These are phyloP conservation scores for Gnomoniopsis sp. DNA, from an alignment of 2,329 filamentous ascomycete species.

Conservation along the genomic window DNA sequence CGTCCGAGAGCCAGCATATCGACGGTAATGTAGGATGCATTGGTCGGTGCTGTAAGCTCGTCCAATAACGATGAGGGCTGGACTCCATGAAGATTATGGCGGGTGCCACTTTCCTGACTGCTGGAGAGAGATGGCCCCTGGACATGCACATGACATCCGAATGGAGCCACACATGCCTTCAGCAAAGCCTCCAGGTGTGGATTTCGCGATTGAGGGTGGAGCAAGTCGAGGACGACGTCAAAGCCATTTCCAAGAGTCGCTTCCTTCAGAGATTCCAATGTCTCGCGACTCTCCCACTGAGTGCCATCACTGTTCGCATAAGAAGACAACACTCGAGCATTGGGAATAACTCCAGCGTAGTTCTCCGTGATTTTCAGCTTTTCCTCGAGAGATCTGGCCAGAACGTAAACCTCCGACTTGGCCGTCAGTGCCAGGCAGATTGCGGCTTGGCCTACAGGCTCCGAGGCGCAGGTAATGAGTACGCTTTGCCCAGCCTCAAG, in stretches of 20 bases:
- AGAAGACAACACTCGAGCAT: not conserved
- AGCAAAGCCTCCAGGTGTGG: not conserved
- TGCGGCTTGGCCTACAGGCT: conserved; percentile 37
- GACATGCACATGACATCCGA: conserved; percentile 5
- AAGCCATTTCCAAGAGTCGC: not conserved
- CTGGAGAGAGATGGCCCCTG: not conserved
- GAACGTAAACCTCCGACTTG: conserved; percentile 40
- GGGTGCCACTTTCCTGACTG: not conserved
- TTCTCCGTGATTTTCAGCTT: conserved; percentile 32
- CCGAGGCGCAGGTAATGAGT: conserved; percentile 37
- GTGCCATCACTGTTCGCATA: not conserved
- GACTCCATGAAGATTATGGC: not conserved
- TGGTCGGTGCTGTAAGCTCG: conserved; percentile 23
- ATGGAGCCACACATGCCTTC: conserved; percentile 13
- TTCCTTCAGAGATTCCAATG: not conserved
- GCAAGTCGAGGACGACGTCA: not conserved
- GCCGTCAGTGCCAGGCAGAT: conserved; percentile 35
- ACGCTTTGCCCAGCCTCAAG: conserved; percentile 35
- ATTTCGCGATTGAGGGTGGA: not conserved
- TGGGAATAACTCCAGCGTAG: not conserved
- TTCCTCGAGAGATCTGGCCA: conserved; percentile 38
- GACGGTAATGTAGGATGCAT: conserved; percentile 43
- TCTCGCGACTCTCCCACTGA: not conserved
- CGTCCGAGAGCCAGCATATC: conserved; percentile 42
- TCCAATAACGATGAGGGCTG: not conserved